Evolutionary conservation across 768 basidiomycete genomes (phyloP), one percentile per base, ranked within the genome.

Genomic region (Tylopilus rubrobrunneus): DNA sequence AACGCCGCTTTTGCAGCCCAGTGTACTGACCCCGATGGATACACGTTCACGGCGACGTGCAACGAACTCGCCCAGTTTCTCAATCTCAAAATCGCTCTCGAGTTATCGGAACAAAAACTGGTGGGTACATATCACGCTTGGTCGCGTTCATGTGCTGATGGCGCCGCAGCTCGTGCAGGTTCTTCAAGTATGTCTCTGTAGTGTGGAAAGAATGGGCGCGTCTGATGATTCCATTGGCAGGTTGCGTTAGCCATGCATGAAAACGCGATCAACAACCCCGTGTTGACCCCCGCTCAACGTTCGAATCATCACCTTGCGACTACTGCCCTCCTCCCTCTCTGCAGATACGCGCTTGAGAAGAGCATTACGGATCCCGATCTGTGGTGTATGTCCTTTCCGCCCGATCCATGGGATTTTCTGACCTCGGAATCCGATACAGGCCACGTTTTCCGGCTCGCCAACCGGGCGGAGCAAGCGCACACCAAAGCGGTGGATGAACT

Each of bases 171-270:
- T 63, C 11, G 8, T 66, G 12, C 44, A 63, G 14, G 48, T 44
- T 9, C 53, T 68, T 28, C 61, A 68, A 49, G 65, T 63, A 51
- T 21, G 57, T 39, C 28, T 4, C 7, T 45, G 14, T 17, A 19
- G n/a, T 21, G 17, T 19, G 7, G 40, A 29, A 37, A 28, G 34
- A 10, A 31, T 31, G 29, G 17, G 10, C 10, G 14, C 43, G 7
- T 36, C 45, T 61, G 21, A 58, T 40, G 12, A 49, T 11, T 15
- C 19, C 39, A 19, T 21, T 6, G 42, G 34, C 48, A 65, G 64
- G 25, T 64, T 36, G 64, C 65, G 3, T 55, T 52, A 36, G 62
- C 62, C 5, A 52, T 65, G 65, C 65, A 64, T 8, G 56, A 67
- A 55, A 64, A 48, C n/a, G 62, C 59, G 12, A 12, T 65, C 48